A percentile compares a stretch with the other conserved stretches of the same genome.
phyloP scores from a whole-genome alignment of 2,329 filamentous ascomycete genomes.

The Sporothrix dimorphospora region DNA sequence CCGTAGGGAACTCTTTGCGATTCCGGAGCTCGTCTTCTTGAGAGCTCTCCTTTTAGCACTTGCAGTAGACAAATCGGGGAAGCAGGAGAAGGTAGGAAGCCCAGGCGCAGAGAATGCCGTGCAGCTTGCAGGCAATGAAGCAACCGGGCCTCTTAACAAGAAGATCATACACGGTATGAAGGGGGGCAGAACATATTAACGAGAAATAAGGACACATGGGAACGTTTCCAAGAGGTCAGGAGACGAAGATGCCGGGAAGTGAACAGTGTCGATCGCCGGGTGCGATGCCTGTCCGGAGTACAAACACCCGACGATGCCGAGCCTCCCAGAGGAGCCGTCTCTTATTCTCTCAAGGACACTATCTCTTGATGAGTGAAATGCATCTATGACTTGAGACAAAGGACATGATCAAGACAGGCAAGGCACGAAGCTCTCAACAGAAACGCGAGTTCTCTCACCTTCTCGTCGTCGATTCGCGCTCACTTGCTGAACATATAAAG shows the following conservation, averaged over 20 bases:
- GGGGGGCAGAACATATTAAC: not conserved
- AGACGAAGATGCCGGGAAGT: not conserved
- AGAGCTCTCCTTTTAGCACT: constrained; percentile 2
- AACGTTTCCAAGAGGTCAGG: not conserved
- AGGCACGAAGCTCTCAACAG: not conserved
- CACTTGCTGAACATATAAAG: not conserved
- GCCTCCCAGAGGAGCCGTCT: not conserved
- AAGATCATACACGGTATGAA: not conserved
- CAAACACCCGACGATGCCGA: constrained; percentile 22
- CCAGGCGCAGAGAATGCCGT: not conserved
- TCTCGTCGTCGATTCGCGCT: not conserved
- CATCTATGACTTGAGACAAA: not conserved
- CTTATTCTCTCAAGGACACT: not conserved
- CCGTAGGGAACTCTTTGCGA: not conserved
- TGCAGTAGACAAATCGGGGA: constrained; percentile 19
- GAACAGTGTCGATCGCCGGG: not conserved
- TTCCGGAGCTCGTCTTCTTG: constrained; percentile 1
- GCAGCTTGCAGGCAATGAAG: not conserved
- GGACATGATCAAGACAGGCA: not conserved
- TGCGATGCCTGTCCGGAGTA: constrained; percentile 3
- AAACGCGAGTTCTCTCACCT: not conserved
- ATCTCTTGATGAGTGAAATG: not conserved
- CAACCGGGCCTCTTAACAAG: not conserved
- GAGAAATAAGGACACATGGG: not conserved
- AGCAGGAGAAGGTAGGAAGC: not conserved